phyloP scores from a whole-genome alignment of 2,329 filamentous ascomycete genomes.

The Botrytis fabae region DNA sequence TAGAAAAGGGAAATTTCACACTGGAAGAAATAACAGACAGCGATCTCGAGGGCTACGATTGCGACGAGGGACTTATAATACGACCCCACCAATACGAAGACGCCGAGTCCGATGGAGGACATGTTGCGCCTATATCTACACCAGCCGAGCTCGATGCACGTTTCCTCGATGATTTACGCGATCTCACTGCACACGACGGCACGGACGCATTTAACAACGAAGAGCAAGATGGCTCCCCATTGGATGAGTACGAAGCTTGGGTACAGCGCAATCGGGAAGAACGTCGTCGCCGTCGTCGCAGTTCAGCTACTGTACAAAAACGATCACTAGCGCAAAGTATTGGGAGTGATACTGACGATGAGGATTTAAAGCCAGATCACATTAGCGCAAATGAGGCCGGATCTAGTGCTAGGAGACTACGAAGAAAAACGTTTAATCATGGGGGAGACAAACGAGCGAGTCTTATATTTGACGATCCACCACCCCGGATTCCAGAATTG shows the following conservation, averaged over 20 bases:
- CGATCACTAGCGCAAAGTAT: conserved; percentile 40
- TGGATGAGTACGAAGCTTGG: conserved; percentile 36
- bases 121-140: conserved; percentile 28
- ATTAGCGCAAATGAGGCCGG: conserved; percentile 39
- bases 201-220: neutral
- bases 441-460: conserved; percentile 36
- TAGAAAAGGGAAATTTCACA: conserved; percentile 38
- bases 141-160: conserved; percentile 31
- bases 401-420: conserved; percentile 39
- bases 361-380: conserved; percentile 39
- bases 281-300: conserved; percentile 37
- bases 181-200: conserved; percentile 31
- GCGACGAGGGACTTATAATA: conserved; percentile 37
- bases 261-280: conserved; percentile 31
- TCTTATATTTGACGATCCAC: conserved; percentile 41
- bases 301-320: conserved; percentile 39
- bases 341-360: conserved; percentile 41
- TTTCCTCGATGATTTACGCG: conserved; percentile 29
- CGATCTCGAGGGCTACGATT: conserved; percentile 37
- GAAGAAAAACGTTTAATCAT: conserved; percentile 32
- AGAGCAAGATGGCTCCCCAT: conserved; percentile 23
- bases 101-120: conserved; percentile 36
- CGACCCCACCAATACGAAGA: conserved; percentile 41
- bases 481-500: conserved; percentile 39
- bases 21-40: conserved; percentile 38